Conservation (phyloP, 2,329 filamentous ascomycete species). For the Aspergillus calidoustus region DNA sequence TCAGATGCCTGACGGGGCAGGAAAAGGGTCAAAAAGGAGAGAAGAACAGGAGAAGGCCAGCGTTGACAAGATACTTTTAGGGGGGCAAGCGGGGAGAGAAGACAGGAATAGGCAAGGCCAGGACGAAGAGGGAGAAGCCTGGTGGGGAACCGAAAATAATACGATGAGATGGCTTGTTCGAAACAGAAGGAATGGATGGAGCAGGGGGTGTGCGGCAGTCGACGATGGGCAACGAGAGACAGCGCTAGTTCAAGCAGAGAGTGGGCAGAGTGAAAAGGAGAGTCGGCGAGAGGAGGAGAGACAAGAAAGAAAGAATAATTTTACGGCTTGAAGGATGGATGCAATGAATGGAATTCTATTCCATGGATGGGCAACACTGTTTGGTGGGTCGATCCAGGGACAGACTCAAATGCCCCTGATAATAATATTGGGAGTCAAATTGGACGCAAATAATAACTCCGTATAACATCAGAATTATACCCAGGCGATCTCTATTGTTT, state of each 20-base stretch:
- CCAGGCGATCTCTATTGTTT: not conserved
- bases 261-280: not conserved
- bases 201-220: constrained; percentile 1
- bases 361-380: constrained; percentile 1
- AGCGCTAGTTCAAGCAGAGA: constrained; percentile 4
- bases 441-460: too few species aligned
- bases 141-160: constrained; percentile 7
- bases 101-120: not conserved
- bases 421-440: too few species aligned
- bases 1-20: constrained; percentile 23
- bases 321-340: not conserved
- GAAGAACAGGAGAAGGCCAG: constrained; percentile 19
- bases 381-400: constrained; percentile 9
- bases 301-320: not conserved
- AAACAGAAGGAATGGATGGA: constrained; percentile 15
- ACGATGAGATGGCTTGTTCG: constrained; percentile 5
- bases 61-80: constrained; percentile 3
- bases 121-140: constrained; percentile 14
- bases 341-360: not conserved
- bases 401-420: not conserved
- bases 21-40: constrained; percentile 18
- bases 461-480: not conserved
- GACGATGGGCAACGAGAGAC: constrained; percentile 6
- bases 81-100: constrained; percentile 19
- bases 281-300: not conserved